These are phyloP conservation scores for Quercus berberidifolia DNA, from an alignment of 306 rosid species.

Conservation along the genomic window DNA sequence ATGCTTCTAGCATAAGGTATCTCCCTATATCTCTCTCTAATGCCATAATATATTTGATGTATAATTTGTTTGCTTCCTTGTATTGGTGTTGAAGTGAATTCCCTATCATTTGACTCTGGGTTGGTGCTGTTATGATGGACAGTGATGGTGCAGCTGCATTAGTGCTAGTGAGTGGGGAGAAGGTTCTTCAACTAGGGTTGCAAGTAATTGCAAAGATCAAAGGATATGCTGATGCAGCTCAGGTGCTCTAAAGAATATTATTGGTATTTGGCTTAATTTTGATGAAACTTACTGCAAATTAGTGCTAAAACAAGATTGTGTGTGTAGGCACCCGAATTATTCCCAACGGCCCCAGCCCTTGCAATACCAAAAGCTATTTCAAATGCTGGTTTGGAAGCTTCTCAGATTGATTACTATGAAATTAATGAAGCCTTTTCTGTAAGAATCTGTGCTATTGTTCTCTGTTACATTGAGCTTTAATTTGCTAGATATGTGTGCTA, in stretches of 20 bases:
- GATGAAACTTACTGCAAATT: conserved; percentile 13
- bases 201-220: conserved; percentile 81
- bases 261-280: conserved; percentile 23
- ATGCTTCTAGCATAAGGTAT: conserved; percentile 83
- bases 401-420: conserved; percentile 85
- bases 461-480: neutral
- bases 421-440: conserved; percentile 97
- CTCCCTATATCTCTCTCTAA: conserved; percentile 9
- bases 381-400: conserved; percentile 75
- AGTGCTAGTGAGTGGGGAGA: conserved; percentile 85
- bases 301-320: conserved; percentile 30
- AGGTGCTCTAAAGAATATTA: conserved; percentile 42
- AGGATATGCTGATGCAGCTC: conserved; percentile 93
- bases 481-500: neutral
- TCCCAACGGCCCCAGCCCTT: conserved; percentile 87
- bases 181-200: conserved; percentile 75
- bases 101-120: conserved; percentile 12
- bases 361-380: conserved; percentile 86
- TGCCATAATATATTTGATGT: neutral
- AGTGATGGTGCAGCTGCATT: conserved; percentile 97
- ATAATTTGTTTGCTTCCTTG: neutral
- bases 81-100: conserved; percentile 12
- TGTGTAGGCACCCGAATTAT: conserved; percentile 80
- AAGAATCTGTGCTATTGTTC: conserved; percentile 20
- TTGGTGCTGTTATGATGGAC: conserved; percentile 33